phyloP scores from a whole-genome alignment of 2,329 filamentous ascomycete genomes.

The Botrytis galanthina region DNA sequence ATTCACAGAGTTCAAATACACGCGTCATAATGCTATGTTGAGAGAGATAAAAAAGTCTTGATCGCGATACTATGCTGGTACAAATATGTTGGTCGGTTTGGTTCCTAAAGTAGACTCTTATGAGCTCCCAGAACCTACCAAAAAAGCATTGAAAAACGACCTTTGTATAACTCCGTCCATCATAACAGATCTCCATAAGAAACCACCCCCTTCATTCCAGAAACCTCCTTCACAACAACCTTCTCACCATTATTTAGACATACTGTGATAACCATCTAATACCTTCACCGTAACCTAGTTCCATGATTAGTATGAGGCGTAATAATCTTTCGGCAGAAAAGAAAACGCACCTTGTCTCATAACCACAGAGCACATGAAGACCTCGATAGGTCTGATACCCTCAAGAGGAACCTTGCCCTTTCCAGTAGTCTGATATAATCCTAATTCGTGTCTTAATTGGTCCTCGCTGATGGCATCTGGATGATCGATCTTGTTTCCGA shows the following conservation, averaged over 20 bases:
- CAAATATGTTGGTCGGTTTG: slow-evolving; percentile 33
- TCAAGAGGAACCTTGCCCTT: slow-evolving; percentile 93
- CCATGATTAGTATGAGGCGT: slow-evolving; percentile 17
- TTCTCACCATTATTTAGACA: slow-evolving; percentile 55
- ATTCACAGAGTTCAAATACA: neutral
- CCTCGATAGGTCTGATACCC: slow-evolving; percentile 90
- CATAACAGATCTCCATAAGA: slow-evolving; percentile 33
- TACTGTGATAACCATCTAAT: slow-evolving; percentile 94
- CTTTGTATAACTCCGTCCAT: slow-evolving; percentile 38
- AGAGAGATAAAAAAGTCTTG: slow-evolving; percentile 30
- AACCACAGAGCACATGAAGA: slow-evolving; percentile 99
- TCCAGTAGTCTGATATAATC: slow-evolving; percentile 92
- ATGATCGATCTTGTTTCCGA: slow-evolving; percentile 99
- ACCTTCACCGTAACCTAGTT: slow-evolving; percentile 75
- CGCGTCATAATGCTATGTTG: neutral
- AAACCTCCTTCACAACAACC: neutral
- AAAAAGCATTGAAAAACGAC: slow-evolving; percentile 34
- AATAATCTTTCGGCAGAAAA: slow-evolving; percentile 21
- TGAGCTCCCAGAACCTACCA: slow-evolving; percentile 26
- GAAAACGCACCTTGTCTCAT: slow-evolving; percentile 78
- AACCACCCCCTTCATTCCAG: slow-evolving; percentile 21
- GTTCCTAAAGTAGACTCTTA: slow-evolving; percentile 29
- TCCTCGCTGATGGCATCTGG: slow-evolving; percentile 94
- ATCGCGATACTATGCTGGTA: slow-evolving; percentile 37
- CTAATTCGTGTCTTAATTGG: slow-evolving; percentile 86